Conservation (phyloP, 2,329 filamentous ascomycete species). For the Biscogniauxia sp. region DNA sequence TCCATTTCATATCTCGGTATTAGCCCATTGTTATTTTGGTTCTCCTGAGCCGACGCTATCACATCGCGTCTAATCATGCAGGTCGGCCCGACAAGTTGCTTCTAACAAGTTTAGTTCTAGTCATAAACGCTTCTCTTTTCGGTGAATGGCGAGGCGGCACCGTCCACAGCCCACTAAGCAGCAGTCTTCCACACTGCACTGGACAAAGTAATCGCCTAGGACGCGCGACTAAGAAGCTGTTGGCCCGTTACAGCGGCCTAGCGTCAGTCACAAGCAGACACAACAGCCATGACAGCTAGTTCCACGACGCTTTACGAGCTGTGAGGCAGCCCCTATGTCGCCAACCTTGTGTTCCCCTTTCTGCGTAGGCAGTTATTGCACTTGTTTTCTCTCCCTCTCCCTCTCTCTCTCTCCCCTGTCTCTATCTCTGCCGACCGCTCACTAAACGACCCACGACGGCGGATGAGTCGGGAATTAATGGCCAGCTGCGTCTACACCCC, state of each 20-base stretch:
- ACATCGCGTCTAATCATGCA: slow-evolving; percentile 4
- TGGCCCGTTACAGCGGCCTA: slow-evolving; percentile 23
- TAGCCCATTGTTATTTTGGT: not conserved
- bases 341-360: slow-evolving; percentile 13
- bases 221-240: slow-evolving; percentile 6
- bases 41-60: not conserved
- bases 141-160: not conserved
- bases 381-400: not conserved
- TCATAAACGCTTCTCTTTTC: not conserved
- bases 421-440: slow-evolving; percentile 2
- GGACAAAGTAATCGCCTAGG: not conserved
- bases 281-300: slow-evolving; percentile 16
- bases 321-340: slow-evolving; percentile 19
- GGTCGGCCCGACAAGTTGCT: slow-evolving; percentile 14
- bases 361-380: slow-evolving; percentile 5
- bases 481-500: slow-evolving; percentile 17
- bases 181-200: not conserved
- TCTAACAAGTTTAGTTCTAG: not conserved
- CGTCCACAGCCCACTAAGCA: too few species aligned
- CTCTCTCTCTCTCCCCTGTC: too few species aligned
- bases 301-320: slow-evolving; percentile 23
- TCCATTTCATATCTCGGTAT: too few species aligned
- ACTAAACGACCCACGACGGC: slow-evolving; percentile 4
- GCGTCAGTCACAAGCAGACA: slow-evolving; percentile 14
- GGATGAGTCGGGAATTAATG: slow-evolving; percentile 10